A percentile compares a stretch with the other conserved stretches of the same genome.
phyloP scores from a whole-genome alignment of 352 stramenopile species.

The Phytopythium vexans region DNA sequence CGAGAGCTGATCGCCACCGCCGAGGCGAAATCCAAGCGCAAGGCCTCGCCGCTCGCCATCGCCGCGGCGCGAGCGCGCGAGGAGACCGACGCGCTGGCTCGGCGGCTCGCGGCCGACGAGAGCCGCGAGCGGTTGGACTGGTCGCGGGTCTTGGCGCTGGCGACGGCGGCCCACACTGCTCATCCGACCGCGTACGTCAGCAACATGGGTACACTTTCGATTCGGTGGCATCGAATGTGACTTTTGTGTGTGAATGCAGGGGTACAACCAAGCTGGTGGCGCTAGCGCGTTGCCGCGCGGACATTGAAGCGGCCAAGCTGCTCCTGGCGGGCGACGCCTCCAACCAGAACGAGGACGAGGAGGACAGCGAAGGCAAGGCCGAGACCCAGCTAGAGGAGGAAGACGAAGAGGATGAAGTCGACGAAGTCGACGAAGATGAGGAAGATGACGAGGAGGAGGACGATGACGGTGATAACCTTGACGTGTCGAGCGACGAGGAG shows the following conservation, averaged over 20 bases:
- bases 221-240: too few species aligned
- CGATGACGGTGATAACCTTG: neutral
- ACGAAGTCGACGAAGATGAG: conserved; percentile 2
- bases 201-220: too few species aligned
- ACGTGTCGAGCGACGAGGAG: conserved; percentile 1
- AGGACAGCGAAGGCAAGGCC: neutral
- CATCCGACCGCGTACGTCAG: too few species aligned
- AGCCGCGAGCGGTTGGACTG: neutral
- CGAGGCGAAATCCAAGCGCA: neutral
- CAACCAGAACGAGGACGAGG: conserved; percentile 52
- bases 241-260: too few species aligned
- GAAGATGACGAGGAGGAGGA: too few species aligned
- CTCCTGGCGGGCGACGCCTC: conserved; percentile 12
- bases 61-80: too few species aligned
- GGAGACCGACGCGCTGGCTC: too few species aligned
- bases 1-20: neutral
- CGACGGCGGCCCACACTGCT: too few species aligned
- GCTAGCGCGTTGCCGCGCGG: too few species aligned
- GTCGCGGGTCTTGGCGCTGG: conserved; percentile 4
- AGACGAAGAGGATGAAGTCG: conserved; percentile 2
- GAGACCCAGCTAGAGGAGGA: neutral
- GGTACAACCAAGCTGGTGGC: too few species aligned
- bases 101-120: neutral
- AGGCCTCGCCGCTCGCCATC: neutral
- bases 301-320: neutral